Conservation (phyloP, 805 yeast genomes). For the Candida peoriensis region DNA sequence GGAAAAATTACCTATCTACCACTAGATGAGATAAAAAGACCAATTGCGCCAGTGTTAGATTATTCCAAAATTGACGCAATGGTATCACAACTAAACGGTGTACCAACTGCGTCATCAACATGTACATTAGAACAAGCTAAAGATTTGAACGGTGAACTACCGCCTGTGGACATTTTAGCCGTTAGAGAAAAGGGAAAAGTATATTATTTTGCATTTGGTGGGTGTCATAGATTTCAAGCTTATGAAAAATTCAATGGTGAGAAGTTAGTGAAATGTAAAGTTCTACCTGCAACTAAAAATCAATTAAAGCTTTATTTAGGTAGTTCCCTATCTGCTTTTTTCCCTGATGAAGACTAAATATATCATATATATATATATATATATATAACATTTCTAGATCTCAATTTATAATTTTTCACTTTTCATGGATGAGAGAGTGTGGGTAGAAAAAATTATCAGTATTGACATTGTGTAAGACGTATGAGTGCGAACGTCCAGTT, state of each 20-base stretch:
- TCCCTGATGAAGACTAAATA: conserved; percentile 11
- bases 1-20: conserved; percentile 56
- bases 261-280: conserved; percentile 57
- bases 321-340: conserved; percentile 46
- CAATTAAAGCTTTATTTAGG: conserved; percentile 72
- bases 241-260: conserved; percentile 53
- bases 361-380: too few species aligned
- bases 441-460: too few species aligned
- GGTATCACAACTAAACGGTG: conserved; percentile 65
- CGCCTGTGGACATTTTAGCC: conserved; percentile 75
- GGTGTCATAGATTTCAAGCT: conserved; percentile 87
- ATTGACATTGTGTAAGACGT: too few species aligned
- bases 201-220: conserved; percentile 81
- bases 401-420: too few species aligned
- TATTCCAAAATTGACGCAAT: conserved; percentile 69
- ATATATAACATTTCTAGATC: too few species aligned
- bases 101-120: conserved; percentile 60
- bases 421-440: too few species aligned
- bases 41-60: conserved; percentile 83
- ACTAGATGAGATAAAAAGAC: conserved; percentile 62
- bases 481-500: too few species aligned
- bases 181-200: conserved; percentile 59
- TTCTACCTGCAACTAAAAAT: conserved; percentile 69
- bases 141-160: conserved; percentile 52
- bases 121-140: conserved; percentile 39